Evolutionary conservation across 2,329 filamentous ascomycete genomes (phyloP).

Genomic region (Stachybotrys echinatus): DNA sequence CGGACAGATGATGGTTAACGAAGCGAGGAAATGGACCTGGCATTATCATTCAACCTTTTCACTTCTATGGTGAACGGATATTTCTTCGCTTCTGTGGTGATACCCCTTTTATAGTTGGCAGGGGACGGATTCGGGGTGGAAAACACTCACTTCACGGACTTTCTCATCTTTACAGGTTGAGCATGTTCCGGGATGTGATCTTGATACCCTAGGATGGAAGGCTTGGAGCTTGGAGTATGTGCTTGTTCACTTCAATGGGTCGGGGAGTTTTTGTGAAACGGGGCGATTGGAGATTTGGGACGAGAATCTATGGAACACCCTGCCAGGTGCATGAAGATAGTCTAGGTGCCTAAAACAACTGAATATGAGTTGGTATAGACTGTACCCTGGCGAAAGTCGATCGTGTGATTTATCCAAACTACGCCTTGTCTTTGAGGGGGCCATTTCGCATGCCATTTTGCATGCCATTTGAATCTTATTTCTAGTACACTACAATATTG

Average conservation of each 20-base stretch:
- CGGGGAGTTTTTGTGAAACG: conserved; percentile 1
- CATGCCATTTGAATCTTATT: too few species aligned
- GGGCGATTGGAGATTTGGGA: not conserved
- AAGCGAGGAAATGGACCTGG: not conserved
- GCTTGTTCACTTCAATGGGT: not conserved
- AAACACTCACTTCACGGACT: not conserved
- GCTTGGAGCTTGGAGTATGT: conserved; percentile 5
- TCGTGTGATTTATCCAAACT: too few species aligned
- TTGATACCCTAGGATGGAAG: not conserved
- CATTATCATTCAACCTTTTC: conserved; percentile 9
- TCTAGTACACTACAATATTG: too few species aligned
- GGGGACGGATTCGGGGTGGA: not conserved
- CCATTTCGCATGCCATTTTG: too few species aligned
- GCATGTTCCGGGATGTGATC: not conserved
- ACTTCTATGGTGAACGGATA: conserved; percentile 11
- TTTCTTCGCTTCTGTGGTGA: conserved; percentile 26
- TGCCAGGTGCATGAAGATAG: not conserved
- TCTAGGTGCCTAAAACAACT: not conserved
- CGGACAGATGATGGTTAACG: not conserved
- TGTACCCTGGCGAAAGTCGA: too few species aligned
- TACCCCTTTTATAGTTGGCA: conserved; percentile 23
- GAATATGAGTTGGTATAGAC: not conserved
- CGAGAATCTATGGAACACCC: not conserved
- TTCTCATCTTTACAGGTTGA: too few species aligned
- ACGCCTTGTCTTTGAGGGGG: too few species aligned